Base-by-base conservation (phyloP, 441 rosid species). In the Theobroma grandiflorum region DNA sequence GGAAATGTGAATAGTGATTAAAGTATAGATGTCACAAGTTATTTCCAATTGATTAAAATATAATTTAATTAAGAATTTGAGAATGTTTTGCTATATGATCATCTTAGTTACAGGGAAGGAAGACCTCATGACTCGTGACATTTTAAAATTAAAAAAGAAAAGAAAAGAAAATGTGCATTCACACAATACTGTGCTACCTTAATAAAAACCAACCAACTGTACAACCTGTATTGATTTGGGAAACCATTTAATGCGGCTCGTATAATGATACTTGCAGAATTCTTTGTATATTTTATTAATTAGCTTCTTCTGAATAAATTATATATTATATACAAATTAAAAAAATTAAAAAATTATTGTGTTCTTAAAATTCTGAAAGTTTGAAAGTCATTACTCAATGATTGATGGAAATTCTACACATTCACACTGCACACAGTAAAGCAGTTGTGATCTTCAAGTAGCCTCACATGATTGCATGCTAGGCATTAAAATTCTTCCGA, bases 401-500 rank as follows among this genome's bases (percentile, higher is more conserved):
- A 68, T 68, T 68, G 18, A 68, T 68, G 33, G 15, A 20, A 67
- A 22, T 68, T 43, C n/a, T 20, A 14, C 35, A 20, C 72, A 42
- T 68, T 68, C 72, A 68, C 72, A 68, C 72, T 11, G 9, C 53
- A 43, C 1, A 18, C 52, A 47, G 16, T 47, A 14, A 26, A 9
- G 49, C 57, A 10, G 40, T 12, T 59, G 35, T 59, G 64, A 59
- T 59, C 37, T 59, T 26, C 37, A 22, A 22, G 50, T 38, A 18
- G 31, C 49, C 71, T 66, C 72, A 43, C 71, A 66, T 68, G 72
- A 68, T 68, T 68, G 37, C 72, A 68, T 68, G 50, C 15, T 43
- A 67, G 20, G 35, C 53, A 68, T 43, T 11, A 12, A 68, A 43
- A 43, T 12, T 31, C 18, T 12, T 31, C 8, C 66, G 2, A 62